Percentiles rank a stretch among this genome's conserved stretches.
phyloP scores from a whole-genome alignment of 495 filamentous ascomycete species.

The Aspergillus indologenus region DNA sequence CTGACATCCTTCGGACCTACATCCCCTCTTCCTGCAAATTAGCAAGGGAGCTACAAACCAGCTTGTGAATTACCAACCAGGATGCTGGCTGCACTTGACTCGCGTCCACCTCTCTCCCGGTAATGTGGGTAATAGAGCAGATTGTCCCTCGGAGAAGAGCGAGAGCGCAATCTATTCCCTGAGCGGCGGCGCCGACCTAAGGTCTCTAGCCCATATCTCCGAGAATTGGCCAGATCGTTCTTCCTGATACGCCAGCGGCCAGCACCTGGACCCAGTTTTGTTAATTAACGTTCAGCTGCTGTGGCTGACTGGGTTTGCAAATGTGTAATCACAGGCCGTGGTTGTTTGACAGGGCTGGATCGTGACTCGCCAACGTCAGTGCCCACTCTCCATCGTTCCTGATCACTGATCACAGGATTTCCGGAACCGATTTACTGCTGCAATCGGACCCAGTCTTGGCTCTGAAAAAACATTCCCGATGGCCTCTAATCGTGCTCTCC shows the following conservation, averaged over 20 bases:
- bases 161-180: not conserved
- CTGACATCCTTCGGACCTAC: not conserved
- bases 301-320: not conserved
- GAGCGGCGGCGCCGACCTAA: not conserved
- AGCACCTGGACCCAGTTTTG: not conserved
- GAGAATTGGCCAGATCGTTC: not conserved
- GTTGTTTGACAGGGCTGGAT: slow-evolving; percentile 1
- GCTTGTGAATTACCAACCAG: not conserved
- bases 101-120: not conserved
- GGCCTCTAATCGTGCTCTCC: not conserved
- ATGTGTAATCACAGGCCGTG: not conserved
- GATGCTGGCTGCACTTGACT: not conserved
- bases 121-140: not conserved
- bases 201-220: not conserved
- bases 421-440: not conserved
- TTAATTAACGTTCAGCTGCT: not conserved
- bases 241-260: slow-evolving; percentile 1
- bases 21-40: not conserved
- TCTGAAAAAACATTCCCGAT: not conserved
- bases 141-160: slow-evolving; percentile 3
- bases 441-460: slow-evolving; percentile 1
- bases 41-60: not conserved
- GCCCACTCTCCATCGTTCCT: slow-evolving; percentile 7
- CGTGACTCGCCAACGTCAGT: slow-evolving; percentile 1
- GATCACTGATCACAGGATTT: slow-evolving; percentile 2